A percentile compares a stretch with the other conserved stretches of the same genome.
Conservation (phyloP, 106 monocot genomes). For the Dioscorea alata region DNA sequence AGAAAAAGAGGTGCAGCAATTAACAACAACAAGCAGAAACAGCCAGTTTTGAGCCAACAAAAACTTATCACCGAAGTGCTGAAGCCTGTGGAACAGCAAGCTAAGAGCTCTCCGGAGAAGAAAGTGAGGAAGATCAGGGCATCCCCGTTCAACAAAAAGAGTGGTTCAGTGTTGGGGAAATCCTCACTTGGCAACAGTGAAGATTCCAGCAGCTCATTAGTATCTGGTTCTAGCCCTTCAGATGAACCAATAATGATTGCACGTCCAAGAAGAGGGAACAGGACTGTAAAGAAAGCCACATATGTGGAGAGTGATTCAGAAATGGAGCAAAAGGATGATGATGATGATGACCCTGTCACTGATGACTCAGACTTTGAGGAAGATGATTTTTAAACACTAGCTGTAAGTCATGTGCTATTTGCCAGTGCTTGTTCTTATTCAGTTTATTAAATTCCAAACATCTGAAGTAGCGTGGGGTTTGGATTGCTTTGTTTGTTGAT, state of each 20-base stretch:
- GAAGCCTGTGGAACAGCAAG: constrained; percentile 29
- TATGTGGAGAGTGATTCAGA: constrained; percentile 29
- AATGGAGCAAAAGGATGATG: constrained; percentile 15
- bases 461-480: not conserved
- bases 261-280: constrained; percentile 34
- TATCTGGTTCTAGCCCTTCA: not conserved
- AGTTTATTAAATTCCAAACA: not conserved
- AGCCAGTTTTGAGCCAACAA: constrained; percentile 30
- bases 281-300: constrained; percentile 1
- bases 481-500: not conserved
- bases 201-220: constrained; percentile 12
- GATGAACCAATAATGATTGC: constrained; percentile 14
- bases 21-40: constrained; percentile 24
- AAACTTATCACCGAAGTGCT: constrained; percentile 33
- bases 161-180: constrained; percentile 40
- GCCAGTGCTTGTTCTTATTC: not conserved
- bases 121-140: constrained; percentile 86
- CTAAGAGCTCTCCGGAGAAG: constrained; percentile 54
- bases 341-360: constrained; percentile 10
- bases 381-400: constrained; percentile 16
- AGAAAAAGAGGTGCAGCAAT: constrained; percentile 28
- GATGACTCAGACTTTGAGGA: constrained; percentile 52
- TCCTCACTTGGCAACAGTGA: not conserved
- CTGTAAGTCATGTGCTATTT: not conserved
- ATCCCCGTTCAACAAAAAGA: constrained; percentile 97